Evolutionary conservation across 2,329 filamentous ascomycete species (phyloP).

Genomic region (Xylariaceae sp.): DNA sequence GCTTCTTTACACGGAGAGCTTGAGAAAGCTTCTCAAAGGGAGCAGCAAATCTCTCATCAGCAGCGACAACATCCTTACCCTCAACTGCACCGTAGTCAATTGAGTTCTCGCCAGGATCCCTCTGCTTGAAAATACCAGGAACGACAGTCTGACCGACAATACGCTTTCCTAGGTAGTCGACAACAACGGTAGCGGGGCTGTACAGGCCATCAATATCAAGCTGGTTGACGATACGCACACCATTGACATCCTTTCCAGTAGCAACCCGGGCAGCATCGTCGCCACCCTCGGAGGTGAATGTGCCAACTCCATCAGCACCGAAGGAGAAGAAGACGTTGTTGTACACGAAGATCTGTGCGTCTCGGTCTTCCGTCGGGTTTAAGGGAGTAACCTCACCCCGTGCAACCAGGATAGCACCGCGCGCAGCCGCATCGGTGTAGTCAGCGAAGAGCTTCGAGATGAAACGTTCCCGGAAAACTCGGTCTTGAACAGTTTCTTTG

Average conservation of each 20-base stretch:
- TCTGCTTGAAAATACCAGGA: constrained; percentile 97
- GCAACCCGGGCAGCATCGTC: constrained; percentile 94
- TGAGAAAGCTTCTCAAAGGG: constrained; percentile 89
- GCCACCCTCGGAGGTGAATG: constrained; percentile 91
- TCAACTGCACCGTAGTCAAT: constrained; percentile 98
- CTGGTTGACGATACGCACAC: constrained; percentile 93
- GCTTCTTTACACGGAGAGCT: constrained; percentile 84
- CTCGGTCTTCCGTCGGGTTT: constrained; percentile 86
- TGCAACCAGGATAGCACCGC: constrained; percentile 86
- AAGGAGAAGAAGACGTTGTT: constrained; percentile 99
- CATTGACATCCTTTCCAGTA: constrained; percentile 92
- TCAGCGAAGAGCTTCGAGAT: constrained; percentile 96
- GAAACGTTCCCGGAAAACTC: constrained; percentile 89
- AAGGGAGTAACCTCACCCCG: constrained; percentile 87
- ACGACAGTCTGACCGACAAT: constrained; percentile 98
- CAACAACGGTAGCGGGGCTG: constrained; percentile 90
- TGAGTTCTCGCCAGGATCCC: constrained; percentile 94
- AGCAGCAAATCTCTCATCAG: constrained; percentile 77
- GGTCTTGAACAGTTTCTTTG: constrained; percentile 88
- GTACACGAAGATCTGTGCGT: constrained; percentile 98
- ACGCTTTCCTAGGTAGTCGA: constrained; percentile 95
- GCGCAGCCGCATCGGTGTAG: constrained; percentile 91
- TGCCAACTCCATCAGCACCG: constrained; percentile 93
- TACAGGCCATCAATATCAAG: constrained; percentile 92
- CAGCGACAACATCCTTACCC: constrained; percentile 90